Evolutionary conservation across 129 eudicot genomes (phyloP).

Genomic region (Solidago caesia): DNA sequence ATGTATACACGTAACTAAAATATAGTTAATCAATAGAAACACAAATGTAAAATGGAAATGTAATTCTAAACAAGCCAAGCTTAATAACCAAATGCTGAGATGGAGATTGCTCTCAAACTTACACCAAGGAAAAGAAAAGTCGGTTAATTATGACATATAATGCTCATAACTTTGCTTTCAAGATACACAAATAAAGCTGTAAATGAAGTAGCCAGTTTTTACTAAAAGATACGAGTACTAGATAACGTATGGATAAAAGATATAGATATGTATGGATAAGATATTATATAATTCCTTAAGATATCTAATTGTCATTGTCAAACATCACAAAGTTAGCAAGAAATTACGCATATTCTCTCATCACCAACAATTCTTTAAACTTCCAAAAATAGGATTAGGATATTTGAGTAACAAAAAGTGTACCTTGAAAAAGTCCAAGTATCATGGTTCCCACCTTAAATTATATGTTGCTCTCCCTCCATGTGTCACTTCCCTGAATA

Average conservation of each 20-base stretch:
- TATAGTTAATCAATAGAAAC: too few relatives aligned
- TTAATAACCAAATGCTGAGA: background rate
- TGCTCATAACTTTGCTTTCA: conserved; percentile 1
- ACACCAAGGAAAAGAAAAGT: background rate
- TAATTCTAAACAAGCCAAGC: background rate
- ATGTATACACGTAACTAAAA: too few relatives aligned
- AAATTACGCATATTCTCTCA: conserved; percentile 8
- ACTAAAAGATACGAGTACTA: background rate
- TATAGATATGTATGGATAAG: conserved; percentile 3
- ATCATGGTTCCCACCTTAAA: conserved; percentile 15
- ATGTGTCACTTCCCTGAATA: conserved; percentile 28
- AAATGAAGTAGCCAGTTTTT: background rate
- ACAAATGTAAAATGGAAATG: too few relatives aligned
- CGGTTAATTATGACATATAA: background rate
- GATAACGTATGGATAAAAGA: background rate
- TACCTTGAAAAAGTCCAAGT: conserved; percentile 26
- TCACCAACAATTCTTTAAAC: conserved; percentile 8
- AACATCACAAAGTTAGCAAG: conserved; percentile 14
- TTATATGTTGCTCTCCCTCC: conserved; percentile 11
- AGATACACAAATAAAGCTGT: background rate
- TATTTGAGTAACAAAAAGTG: conserved; percentile 6
- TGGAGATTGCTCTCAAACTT: background rate
- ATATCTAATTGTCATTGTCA: conserved; percentile 14
- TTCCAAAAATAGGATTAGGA: conserved; percentile 21
- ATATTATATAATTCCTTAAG: conserved; percentile 11